phyloP scores from a whole-genome alignment of 345 rosid genomes.

The Corchorus capsularis region DNA sequence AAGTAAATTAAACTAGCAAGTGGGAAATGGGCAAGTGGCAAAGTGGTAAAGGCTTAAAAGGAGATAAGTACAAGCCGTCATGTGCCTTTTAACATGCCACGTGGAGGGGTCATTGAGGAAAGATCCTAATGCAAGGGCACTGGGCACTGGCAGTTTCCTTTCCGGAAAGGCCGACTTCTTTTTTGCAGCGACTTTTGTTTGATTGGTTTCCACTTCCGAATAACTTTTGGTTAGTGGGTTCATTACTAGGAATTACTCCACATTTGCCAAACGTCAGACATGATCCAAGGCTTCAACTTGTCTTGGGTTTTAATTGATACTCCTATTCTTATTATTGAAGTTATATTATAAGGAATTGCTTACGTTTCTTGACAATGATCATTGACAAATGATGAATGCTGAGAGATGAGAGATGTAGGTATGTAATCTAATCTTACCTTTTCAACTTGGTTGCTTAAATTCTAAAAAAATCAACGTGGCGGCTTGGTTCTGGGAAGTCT shows the following conservation, averaged over 20 bases:
- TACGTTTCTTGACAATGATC: conserved; percentile 8
- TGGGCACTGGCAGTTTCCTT: neutral
- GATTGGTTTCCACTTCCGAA: neutral
- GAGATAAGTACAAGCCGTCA: conserved; percentile 19
- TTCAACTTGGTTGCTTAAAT: neutral
- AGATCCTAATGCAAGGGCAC: neutral
- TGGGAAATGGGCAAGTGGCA: neutral
- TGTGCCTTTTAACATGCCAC: neutral
- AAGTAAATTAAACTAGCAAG: conserved; percentile 14
- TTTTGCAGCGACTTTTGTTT: neutral
- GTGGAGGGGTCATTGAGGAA: neutral
- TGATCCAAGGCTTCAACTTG: neutral
- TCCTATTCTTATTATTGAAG: too few relatives aligned
- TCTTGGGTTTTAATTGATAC: too few relatives aligned
- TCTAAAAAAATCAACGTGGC: too few relatives aligned
- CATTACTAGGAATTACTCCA: neutral
- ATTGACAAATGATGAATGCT: neutral
- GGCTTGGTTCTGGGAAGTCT: too few relatives aligned
- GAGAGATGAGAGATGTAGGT: neutral
- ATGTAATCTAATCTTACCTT: neutral
- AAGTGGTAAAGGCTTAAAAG: neutral
- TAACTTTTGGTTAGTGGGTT: conserved; percentile 14
- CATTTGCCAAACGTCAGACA: neutral
- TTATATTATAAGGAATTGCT: too few relatives aligned
- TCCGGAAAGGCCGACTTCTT: neutral